phyloP scores from a whole-genome alignment of 768 basidiomycete genomes.

The Lentinula edodes region DNA sequence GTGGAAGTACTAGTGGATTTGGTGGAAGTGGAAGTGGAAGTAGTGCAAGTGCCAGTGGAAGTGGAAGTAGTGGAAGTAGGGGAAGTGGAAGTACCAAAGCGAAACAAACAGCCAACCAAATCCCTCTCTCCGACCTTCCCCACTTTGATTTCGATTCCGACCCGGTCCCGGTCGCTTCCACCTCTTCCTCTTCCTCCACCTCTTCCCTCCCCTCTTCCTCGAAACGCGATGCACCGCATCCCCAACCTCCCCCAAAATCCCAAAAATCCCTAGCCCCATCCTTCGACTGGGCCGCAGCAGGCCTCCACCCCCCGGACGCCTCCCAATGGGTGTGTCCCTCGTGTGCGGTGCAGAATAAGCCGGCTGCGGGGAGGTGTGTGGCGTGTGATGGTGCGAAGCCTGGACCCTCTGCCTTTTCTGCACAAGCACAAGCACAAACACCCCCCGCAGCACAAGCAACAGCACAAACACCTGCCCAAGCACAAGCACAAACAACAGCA shows the following conservation, averaged over 20 bases:
- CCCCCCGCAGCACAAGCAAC: too few relatives aligned
- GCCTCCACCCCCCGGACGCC: slow-evolving; percentile 16
- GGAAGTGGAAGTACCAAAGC: slow-evolving; percentile 15
- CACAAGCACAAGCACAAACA: too few relatives aligned
- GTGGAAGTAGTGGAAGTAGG: too few relatives aligned
- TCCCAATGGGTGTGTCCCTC: slow-evolving; percentile 1
- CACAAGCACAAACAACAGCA: too few relatives aligned
- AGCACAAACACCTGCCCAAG: too few relatives aligned
- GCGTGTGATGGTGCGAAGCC: slow-evolving; percentile 12
- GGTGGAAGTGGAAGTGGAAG: too few relatives aligned
- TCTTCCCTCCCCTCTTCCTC: too few relatives aligned
- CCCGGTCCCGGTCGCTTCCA: neutral
- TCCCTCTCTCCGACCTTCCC: slow-evolving; percentile 41
- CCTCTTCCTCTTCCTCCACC: neutral
- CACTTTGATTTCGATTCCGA: slow-evolving; percentile 26
- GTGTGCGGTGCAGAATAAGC: too few relatives aligned
- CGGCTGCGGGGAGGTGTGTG: slow-evolving; percentile 13
- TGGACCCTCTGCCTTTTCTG: too few relatives aligned
- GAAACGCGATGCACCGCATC: too few relatives aligned
- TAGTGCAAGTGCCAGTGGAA: too few relatives aligned
- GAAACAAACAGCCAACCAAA: slow-evolving; percentile 27
- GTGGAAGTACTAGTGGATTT: too few relatives aligned
- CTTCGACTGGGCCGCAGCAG: slow-evolving; percentile 36
- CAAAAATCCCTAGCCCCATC: slow-evolving; percentile 6
- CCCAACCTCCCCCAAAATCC: slow-evolving; percentile 21